Evolutionary conservation across 768 basidiomycete species (phyloP).

Genomic region (Hygrocybe punicea): DNA sequence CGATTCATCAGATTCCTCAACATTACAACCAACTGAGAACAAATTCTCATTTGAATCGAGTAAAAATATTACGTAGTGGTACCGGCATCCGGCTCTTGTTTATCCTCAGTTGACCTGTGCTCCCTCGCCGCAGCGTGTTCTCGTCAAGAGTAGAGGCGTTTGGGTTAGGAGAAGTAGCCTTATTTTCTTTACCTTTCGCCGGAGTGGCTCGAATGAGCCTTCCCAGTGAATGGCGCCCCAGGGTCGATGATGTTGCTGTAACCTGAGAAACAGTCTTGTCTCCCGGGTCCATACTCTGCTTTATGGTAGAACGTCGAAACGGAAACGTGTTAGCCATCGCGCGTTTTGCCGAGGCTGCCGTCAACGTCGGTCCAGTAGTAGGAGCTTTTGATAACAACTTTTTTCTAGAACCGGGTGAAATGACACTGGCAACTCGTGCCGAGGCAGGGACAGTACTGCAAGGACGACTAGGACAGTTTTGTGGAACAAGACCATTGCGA

Average conservation of each 20-base stretch:
- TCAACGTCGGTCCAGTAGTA: not conserved
- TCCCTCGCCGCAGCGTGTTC: constrained; percentile 31
- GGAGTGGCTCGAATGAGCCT: constrained; percentile 20
- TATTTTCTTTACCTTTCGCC: constrained; percentile 20
- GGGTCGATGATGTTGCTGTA: constrained; percentile 5
- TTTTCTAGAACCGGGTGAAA: not conserved
- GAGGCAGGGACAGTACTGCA: too few relatives aligned
- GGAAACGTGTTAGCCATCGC: not conserved
- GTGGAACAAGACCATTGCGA: constrained; percentile 1
- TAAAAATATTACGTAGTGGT: constrained; percentile 46
- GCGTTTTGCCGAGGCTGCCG: not conserved
- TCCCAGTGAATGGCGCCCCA: constrained; percentile 36
- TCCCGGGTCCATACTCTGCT: not conserved
- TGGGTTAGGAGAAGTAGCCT: not conserved
- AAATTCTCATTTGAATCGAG: constrained; percentile 45
- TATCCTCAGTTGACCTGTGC: constrained; percentile 11
- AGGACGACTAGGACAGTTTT: too few relatives aligned
- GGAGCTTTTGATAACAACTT: not conserved
- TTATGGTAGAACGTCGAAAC: not conserved
- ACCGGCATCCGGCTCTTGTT: constrained; percentile 45
- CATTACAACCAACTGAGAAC: too few relatives aligned
- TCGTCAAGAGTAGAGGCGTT: constrained; percentile 28
- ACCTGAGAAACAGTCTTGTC: not conserved
- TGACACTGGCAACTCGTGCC: too few relatives aligned
- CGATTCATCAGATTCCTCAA: too few relatives aligned